Percentiles rank a stretch among this genome's conserved stretches.
These are phyloP conservation scores for Juglanconis sp. DNA, from an alignment of 2,329 filamentous ascomycete species.

Conservation along the genomic window DNA sequence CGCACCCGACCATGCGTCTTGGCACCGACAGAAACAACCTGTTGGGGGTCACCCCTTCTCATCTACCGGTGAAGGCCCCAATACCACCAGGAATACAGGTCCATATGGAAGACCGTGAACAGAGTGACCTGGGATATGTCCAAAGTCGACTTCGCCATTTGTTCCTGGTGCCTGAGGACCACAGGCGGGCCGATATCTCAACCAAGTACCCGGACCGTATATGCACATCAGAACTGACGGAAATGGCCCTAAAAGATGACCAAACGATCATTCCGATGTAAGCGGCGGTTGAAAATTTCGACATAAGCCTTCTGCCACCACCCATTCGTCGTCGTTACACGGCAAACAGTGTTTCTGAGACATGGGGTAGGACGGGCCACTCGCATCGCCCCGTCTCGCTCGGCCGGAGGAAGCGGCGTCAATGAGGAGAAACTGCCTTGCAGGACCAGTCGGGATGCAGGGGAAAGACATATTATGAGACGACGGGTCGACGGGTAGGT, in stretches of 20 bases:
- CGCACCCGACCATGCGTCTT: conserved; percentile 11
- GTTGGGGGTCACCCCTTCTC: not conserved
- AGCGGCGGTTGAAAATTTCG: not conserved
- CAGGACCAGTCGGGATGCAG: not conserved
- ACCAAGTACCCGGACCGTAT: not conserved
- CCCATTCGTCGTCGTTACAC: not conserved
- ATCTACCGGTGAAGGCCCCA: not conserved
- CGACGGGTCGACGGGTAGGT: too few species aligned
- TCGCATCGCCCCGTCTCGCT: not conserved
- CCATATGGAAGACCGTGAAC: too few species aligned
- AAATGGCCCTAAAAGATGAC: not conserved
- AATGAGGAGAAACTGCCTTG: not conserved
- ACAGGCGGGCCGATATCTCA: not conserved
- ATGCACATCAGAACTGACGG: not conserved
- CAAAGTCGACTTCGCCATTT: not conserved
- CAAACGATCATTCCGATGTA: conserved; percentile 4
- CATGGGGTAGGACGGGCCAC: conserved; percentile 5
- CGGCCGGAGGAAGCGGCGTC: not conserved
- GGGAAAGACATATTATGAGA: not conserved
- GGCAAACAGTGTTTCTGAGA: not conserved
- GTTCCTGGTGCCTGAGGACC: conserved; percentile 4
- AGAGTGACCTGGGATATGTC: too few species aligned
- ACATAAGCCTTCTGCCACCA: not conserved
- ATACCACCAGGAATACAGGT: not conserved
- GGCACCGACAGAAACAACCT: conserved; percentile 5